These are phyloP conservation scores for Naganishia randhawae DNA, from an alignment of 768 basidiomycete species.

Conservation along the genomic window DNA sequence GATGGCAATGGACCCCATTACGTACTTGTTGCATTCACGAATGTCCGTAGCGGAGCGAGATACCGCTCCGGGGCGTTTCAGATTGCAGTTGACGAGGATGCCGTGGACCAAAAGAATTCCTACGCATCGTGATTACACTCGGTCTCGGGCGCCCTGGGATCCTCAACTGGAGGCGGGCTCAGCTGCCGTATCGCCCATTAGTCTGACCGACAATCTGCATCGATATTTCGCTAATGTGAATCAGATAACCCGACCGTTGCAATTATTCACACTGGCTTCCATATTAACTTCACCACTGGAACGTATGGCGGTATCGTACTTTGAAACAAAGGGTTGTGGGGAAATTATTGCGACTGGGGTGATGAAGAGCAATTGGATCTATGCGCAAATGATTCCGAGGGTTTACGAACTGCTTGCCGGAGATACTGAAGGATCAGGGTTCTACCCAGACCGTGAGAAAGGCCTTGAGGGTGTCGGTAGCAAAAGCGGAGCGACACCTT, in stretches of 20 bases:
- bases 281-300: neutral
- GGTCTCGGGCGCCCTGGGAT: neutral
- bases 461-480: too few relatives aligned
- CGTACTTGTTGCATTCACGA: too few relatives aligned
- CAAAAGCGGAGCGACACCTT: too few relatives aligned
- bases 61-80: neutral
- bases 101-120: neutral
- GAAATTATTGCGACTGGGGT: constrained; percentile 26
- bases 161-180: neutral
- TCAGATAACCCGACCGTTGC: neutral
- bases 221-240: neutral
- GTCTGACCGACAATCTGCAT: neutral
- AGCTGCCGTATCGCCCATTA: neutral
- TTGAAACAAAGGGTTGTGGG: constrained; percentile 25
- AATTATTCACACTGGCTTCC: constrained; percentile 3
- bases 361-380: constrained; percentile 28
- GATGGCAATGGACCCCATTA: too few relatives aligned
- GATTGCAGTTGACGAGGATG: constrained; percentile 8
- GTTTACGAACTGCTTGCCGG: constrained; percentile 5
- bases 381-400: constrained; percentile 26
- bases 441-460: too few relatives aligned
- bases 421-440: neutral
- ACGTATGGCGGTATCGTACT: constrained; percentile 22
- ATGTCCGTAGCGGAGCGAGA: too few relatives aligned
- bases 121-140: neutral